A percentile compares a stretch with the other conserved stretches of the same genome.
phyloP scores from a whole-genome alignment of 2,329 filamentous ascomycete genomes.

The Ustulina deusta region DNA sequence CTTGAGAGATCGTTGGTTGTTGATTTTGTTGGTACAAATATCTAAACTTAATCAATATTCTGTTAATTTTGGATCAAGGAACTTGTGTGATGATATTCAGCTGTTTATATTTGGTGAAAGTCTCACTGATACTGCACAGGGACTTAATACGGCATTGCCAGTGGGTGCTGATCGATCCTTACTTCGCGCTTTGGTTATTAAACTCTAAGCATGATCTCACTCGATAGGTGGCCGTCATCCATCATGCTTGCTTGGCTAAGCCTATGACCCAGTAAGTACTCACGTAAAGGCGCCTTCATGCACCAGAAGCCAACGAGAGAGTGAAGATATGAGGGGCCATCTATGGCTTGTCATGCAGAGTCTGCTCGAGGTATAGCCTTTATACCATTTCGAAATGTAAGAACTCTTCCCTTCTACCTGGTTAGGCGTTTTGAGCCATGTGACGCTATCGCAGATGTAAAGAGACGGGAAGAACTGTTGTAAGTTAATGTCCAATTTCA shows the following conservation, averaged over 20 bases:
- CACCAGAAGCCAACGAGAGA: neutral
- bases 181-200: neutral
- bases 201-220: neutral
- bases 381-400: neutral
- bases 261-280: neutral
- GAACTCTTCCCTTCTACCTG: neutral
- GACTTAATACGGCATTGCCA: too few relatives aligned
- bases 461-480: neutral
- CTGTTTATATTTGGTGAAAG: neutral
- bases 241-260: neutral
- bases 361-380: neutral
- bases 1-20: neutral
- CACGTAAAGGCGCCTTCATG: neutral
- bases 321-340: neutral
- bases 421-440: too few relatives aligned
- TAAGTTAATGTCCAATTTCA: too few relatives aligned
- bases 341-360: neutral
- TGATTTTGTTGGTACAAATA: neutral
- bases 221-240: neutral
- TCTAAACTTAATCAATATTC: neutral
- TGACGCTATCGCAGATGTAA: too few relatives aligned
- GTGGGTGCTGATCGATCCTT: neutral
- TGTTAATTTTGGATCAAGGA: neutral
- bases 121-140: too few relatives aligned
- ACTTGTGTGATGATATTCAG: neutral